Percentiles rank a stretch among this genome's conserved stretches.
Conservation (phyloP, 768 basidiomycete genomes). For the Leccinellum albellum region DNA sequence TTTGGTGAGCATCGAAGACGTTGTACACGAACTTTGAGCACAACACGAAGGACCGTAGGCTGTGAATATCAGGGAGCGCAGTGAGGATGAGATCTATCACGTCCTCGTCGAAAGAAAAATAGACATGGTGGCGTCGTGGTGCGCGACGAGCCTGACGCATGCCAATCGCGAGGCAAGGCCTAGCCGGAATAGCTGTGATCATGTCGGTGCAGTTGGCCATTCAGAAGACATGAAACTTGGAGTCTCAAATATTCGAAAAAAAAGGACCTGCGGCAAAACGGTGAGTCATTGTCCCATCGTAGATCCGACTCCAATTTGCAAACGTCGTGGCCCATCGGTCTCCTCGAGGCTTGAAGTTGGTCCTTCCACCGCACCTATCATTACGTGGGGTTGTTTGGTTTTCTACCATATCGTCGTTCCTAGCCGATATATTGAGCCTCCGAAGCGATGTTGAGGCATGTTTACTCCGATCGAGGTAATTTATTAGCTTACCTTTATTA, state of each 20-base stretch:
- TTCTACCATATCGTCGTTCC: background rate
- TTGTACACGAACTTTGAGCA: too few species aligned
- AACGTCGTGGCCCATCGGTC: background rate
- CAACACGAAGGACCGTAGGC: too few species aligned
- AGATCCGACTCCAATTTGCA: background rate
- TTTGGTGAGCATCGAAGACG: too few species aligned
- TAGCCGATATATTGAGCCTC: background rate
- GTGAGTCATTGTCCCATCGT: background rate
- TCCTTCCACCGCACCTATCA: background rate
- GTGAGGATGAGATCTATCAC: too few species aligned
- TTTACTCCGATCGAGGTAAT: background rate
- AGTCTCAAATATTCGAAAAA: background rate
- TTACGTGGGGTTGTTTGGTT: background rate
- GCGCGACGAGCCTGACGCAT: background rate
- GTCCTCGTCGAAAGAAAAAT: too few species aligned
- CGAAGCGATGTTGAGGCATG: background rate
- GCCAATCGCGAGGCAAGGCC: background rate
- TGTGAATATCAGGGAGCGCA: too few species aligned
- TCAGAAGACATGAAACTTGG: background rate
- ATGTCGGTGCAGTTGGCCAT: background rate
- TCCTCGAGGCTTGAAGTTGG: background rate
- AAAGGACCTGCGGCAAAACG: background rate
- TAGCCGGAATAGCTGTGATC: background rate
- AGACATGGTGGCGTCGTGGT: background rate
- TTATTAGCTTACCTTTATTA: too few species aligned